Percentiles rank a stretch among this genome's conserved stretches.
Conservation (phyloP, 495 filamentous ascomycete genomes). For the Pseudomonodictys pantanalensis region DNA sequence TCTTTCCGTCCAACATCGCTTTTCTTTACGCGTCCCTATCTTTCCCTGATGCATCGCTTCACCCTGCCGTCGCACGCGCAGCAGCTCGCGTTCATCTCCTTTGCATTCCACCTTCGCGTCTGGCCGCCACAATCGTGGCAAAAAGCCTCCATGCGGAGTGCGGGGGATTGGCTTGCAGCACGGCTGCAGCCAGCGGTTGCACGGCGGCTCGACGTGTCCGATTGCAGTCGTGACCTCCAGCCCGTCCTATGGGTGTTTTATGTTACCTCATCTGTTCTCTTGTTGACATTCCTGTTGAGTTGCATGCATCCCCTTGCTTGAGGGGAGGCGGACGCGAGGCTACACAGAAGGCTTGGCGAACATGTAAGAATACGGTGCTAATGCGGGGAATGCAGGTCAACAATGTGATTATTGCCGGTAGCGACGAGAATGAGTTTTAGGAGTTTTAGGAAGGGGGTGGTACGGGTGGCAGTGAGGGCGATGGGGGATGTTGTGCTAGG, state of each 20-base stretch:
- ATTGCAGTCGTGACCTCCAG: neutral
- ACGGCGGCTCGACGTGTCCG: neutral
- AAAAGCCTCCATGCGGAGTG: neutral
- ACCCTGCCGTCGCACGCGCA: no score
- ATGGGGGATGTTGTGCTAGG: neutral
- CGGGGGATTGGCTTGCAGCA: neutral
- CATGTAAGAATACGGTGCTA: conserved; percentile 3
- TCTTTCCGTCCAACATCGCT: conserved; percentile 5
- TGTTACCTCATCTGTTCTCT: no score
- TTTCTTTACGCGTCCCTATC: neutral
- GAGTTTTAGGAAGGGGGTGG: neutral
- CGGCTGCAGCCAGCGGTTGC: no score
- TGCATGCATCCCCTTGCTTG: no score
- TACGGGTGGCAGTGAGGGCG: neutral
- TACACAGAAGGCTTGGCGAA: no score
- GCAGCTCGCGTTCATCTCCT: neutral
- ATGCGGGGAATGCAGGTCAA: conserved; percentile 52
- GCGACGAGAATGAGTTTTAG: conserved; percentile 89
- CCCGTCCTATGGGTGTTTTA: conserved; percentile 6
- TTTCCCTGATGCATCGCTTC: neutral
- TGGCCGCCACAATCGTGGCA: neutral
- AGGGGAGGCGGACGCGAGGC: no score
- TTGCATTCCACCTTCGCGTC: neutral
- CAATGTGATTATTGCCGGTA: conserved; percentile 94
- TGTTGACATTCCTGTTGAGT: no score